phyloP scores from a whole-genome alignment of 2,329 filamentous ascomycete species.

The Fusarium verrucosum region DNA sequence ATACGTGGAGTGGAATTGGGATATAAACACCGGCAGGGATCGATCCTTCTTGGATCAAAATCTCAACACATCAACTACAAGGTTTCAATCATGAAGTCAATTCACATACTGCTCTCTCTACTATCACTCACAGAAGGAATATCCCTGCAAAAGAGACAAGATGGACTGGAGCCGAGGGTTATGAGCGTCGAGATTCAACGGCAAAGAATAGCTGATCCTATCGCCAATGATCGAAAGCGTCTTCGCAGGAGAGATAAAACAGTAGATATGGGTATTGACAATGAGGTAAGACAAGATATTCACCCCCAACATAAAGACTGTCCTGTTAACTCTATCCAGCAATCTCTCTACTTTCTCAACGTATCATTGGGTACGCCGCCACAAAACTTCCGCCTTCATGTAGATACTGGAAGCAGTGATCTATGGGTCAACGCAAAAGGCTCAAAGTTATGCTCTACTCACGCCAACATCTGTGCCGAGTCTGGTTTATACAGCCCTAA shows the following conservation, averaged over 20 bases:
- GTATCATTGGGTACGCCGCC: constrained; percentile 69
- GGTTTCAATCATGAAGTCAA: constrained; percentile 50
- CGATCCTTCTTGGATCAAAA: neutral
- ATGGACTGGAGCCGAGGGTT: constrained; percentile 53
- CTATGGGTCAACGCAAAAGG: constrained; percentile 73
- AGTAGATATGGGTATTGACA: constrained; percentile 61
- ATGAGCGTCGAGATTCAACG: constrained; percentile 57
- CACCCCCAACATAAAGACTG: too few species aligned
- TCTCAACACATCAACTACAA: neutral
- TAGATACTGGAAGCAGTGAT: constrained; percentile 76
- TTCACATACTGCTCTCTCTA: constrained; percentile 39
- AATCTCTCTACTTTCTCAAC: constrained; percentile 73
- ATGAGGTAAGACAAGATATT: constrained; percentile 61
- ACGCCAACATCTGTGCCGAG: constrained; percentile 61
- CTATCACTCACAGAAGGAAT: constrained; percentile 43
- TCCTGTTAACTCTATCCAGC: constrained; percentile 47
- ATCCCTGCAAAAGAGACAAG: constrained; percentile 43
- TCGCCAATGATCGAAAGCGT: constrained; percentile 56
- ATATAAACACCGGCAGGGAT: constrained; percentile 10
- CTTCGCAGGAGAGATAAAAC: constrained; percentile 54
- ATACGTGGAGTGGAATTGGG: neutral
- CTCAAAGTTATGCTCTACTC: constrained; percentile 67
- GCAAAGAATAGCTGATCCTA: constrained; percentile 51
- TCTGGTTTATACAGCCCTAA: constrained; percentile 76
- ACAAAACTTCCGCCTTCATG: constrained; percentile 65